phyloP scores from a whole-genome alignment of 192 early-diverging fungal genomes.

The Entophlyctis helioformis region DNA sequence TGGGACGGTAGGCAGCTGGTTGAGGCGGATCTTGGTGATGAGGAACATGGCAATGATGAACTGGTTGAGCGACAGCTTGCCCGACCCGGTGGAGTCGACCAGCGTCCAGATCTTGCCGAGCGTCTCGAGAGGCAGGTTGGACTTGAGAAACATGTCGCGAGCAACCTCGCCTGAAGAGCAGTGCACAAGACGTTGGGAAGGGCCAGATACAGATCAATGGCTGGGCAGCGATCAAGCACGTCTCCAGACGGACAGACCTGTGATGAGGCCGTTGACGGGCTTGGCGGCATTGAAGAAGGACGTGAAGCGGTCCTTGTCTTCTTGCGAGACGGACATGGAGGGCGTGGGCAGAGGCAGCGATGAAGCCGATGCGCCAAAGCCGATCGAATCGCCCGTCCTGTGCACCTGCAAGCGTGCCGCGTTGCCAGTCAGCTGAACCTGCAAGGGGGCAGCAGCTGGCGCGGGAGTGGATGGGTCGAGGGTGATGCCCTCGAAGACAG shows the following conservation, averaged over 20 bases:
- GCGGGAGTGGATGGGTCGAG: too few species aligned
- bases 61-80: conserved; percentile 64
- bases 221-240: not conserved
- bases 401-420: too few species aligned
- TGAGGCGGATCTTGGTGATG: conserved; percentile 69
- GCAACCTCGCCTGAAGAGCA: conserved; percentile 51
- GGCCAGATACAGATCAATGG: not conserved
- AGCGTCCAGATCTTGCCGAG: conserved; percentile 75
- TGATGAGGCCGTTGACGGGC: conserved; percentile 36
- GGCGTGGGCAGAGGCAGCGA: too few species aligned
- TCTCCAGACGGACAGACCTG: conserved; percentile 3
- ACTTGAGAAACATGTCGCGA: conserved; percentile 64
- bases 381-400: too few species aligned
- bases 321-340: conserved; percentile 6
- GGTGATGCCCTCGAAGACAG: not conserved
- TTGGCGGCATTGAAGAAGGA: conserved; percentile 46
- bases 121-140: conserved; percentile 63
- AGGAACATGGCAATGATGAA: conserved; percentile 89
- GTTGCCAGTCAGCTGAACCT: too few species aligned
- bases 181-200: conserved; percentile 3
- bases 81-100: conserved; percentile 60
- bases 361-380: too few species aligned
- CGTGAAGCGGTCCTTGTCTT: conserved; percentile 49
- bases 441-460: too few species aligned
- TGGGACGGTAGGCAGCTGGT: conserved; percentile 57